Evolutionary conservation across 2,329 filamentous ascomycete genomes (phyloP).

Genomic region (Aspergillus melleus): DNA sequence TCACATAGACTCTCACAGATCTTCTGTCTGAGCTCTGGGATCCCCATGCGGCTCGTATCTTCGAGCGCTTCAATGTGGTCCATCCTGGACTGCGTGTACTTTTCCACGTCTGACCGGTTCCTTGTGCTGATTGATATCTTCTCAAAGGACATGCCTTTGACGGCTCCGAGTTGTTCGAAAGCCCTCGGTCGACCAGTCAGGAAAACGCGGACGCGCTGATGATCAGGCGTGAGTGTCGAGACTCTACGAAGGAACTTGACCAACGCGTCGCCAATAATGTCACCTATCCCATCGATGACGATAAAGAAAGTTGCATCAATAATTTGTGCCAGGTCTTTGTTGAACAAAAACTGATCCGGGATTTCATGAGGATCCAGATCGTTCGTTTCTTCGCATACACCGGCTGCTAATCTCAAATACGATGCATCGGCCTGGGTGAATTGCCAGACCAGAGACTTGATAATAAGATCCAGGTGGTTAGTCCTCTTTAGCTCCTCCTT

Average conservation of each 20-base stretch:
- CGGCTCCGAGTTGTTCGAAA: conserved; percentile 18
- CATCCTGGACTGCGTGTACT: conserved; percentile 26
- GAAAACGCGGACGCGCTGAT: conserved; percentile 18
- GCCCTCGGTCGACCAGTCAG: conserved; percentile 23
- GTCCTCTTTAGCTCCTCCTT: conserved; percentile 16
- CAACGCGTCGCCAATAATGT: conserved; percentile 31
- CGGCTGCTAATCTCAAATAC: conserved; percentile 19
- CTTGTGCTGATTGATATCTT: conserved; percentile 19
- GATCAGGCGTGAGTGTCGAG: conserved; percentile 1
- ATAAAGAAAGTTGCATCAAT: conserved; percentile 36
- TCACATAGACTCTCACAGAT: conserved; percentile 21
- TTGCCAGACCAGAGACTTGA: conserved; percentile 21
- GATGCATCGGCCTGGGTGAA: conserved; percentile 16
- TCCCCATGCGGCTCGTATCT: conserved; percentile 16
- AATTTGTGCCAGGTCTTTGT: conserved; percentile 10
- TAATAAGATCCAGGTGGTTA: conserved; percentile 15
- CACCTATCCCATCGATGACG: conserved; percentile 53
- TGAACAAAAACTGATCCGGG: conserved; percentile 10
- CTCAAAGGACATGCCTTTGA: conserved; percentile 6
- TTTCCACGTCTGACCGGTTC: conserved; percentile 23
- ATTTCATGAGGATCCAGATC: conserved; percentile 20
- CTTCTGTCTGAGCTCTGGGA: conserved; percentile 21
- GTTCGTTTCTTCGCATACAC: conserved; percentile 10
- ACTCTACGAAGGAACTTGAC: conserved; percentile 20
- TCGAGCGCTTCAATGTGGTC: conserved; percentile 26